Evolutionary conservation across 2,329 filamentous ascomycete species (phyloP).

Genomic region (Colletotrichum coccodes): DNA sequence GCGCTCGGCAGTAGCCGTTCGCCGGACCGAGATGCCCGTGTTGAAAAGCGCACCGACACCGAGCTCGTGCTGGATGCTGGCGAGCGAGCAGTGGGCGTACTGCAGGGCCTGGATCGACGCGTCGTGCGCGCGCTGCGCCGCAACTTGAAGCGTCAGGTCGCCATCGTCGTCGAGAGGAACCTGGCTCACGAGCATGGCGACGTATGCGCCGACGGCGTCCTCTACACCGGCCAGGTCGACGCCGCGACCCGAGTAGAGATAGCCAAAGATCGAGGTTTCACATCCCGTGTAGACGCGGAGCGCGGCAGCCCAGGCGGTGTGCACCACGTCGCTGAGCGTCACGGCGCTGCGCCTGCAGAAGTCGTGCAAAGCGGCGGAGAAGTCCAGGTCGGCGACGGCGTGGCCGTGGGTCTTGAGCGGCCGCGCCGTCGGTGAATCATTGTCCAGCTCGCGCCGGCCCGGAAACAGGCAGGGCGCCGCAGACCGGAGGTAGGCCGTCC

Average conservation of each 20-base stretch:
- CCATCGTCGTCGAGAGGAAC: not conserved
- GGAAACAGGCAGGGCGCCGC: conserved; percentile 36
- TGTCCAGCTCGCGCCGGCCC: not conserved
- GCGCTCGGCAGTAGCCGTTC: not conserved
- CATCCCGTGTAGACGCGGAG: not conserved
- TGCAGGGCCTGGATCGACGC: not conserved
- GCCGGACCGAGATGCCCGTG: not conserved
- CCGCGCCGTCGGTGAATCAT: not conserved
- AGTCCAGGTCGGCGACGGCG: not conserved
- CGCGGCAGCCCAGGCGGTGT: not conserved
- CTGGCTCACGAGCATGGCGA: not conserved
- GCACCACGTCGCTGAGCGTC: not conserved
- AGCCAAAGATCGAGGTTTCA: not conserved
- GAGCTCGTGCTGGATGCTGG: not conserved
- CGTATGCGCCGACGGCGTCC: not conserved
- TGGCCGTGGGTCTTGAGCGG: not conserved
- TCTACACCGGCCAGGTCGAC: not conserved
- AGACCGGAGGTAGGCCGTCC: conserved; percentile 36
- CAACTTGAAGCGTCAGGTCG: not conserved
- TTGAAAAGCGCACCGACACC: not conserved
- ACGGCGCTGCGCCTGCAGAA: not conserved
- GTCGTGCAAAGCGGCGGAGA: not conserved
- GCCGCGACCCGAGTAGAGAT: not conserved
- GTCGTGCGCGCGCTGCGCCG: not conserved
- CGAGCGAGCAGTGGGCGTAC: not conserved